Conservation (phyloP, 179 eudicot species). For the Heliamphora pulchella region DNA sequence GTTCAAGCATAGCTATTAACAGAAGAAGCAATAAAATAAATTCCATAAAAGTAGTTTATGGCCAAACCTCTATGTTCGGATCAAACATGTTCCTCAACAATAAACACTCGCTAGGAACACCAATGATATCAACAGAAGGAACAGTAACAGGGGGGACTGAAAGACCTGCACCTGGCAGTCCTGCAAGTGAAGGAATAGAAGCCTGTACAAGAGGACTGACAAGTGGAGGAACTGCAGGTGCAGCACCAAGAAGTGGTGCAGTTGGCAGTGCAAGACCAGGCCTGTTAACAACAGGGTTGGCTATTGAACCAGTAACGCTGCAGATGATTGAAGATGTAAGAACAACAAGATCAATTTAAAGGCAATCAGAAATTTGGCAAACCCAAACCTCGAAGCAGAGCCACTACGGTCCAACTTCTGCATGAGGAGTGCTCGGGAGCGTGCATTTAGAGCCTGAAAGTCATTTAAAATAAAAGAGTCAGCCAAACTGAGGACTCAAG, state of each 20-base stretch:
- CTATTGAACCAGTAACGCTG: constrained; percentile 48
- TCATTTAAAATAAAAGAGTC: constrained; percentile 10
- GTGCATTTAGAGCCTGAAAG: constrained; percentile 71
- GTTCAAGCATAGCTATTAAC: neutral
- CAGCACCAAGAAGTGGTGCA: constrained; percentile 32
- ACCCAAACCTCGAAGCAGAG: constrained; percentile 50
- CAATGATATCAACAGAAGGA: constrained; percentile 52
- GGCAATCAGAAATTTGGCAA: constrained; percentile 6
- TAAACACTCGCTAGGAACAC: constrained; percentile 78
- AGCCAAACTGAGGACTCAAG: neutral
- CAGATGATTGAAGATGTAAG: constrained; percentile 14
- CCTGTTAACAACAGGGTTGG: constrained; percentile 27
- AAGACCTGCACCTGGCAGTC: constrained; percentile 34
- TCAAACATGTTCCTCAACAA: constrained; percentile 93
- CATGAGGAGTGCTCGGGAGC: constrained; percentile 82
- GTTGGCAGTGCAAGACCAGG: constrained; percentile 29
- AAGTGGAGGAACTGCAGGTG: constrained; percentile 30
- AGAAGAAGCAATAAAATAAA: constrained; percentile 16
- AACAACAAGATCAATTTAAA: neutral
- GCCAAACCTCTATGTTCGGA: constrained; percentile 63
- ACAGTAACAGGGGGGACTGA: constrained; percentile 32
- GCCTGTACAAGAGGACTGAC: constrained; percentile 30
- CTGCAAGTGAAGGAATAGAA: constrained; percentile 33
- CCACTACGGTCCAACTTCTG: constrained; percentile 84
- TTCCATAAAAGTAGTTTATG: neutral